phyloP scores from a whole-genome alignment of 306 rosid genomes.

The Corylus americana region DNA sequence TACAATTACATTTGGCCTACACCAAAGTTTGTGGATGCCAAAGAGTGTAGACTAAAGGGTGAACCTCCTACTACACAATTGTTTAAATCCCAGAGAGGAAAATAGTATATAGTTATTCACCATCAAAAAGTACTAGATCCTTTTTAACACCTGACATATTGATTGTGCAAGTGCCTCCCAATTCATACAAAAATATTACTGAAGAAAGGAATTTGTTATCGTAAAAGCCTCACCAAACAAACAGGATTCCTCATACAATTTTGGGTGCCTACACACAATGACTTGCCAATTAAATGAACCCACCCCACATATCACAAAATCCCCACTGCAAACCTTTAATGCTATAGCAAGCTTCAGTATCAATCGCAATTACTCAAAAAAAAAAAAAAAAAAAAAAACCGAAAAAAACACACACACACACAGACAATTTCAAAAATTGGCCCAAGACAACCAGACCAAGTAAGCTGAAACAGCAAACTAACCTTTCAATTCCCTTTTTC shows the following conservation, averaged over 20 bases:
- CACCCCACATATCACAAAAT: too few species aligned
- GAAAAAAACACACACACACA: background rate
- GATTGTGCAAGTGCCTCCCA: background rate
- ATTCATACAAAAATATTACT: background rate
- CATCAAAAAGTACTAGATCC: background rate
- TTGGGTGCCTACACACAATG: background rate
- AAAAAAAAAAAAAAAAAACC: too few species aligned
- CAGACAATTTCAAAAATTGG: background rate
- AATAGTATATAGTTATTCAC: background rate
- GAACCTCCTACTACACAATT: background rate
- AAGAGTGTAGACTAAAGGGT: background rate
- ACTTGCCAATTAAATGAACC: background rate
- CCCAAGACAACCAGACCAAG: background rate
- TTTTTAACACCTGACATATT: background rate
- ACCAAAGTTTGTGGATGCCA: background rate
- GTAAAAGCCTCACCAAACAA: background rate
- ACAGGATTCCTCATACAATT: background rate
- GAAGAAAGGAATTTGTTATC: background rate
- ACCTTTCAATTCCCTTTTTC: conserved; percentile 80
- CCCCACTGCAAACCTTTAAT: background rate
- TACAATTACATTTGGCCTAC: background rate
- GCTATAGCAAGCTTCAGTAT: background rate
- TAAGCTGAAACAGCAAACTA: conserved; percentile 15
- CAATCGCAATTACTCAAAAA: background rate
- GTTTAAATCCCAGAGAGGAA: background rate